Evolutionary conservation across 2,329 filamentous ascomycete species (phyloP).

Genomic region (Alternaria sp.): DNA sequence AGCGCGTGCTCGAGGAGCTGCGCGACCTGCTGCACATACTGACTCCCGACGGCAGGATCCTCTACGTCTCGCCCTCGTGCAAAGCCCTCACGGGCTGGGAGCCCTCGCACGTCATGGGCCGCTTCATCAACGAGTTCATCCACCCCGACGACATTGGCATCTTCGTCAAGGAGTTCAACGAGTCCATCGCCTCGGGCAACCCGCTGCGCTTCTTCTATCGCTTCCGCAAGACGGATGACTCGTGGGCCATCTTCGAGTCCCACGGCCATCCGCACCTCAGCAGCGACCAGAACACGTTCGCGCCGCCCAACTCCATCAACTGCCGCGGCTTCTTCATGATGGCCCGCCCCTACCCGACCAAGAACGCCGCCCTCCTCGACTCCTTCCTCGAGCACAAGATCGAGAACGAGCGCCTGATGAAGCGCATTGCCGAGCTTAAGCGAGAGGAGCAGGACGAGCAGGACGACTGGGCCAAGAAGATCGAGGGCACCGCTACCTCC

Average conservation of each 20-base stretch:
- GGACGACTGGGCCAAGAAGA: conserved; percentile 69
- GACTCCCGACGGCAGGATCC: conserved; percentile 81
- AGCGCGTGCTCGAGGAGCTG: conserved; percentile 87
- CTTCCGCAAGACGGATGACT: conserved; percentile 76
- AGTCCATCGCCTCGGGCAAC: conserved; percentile 83
- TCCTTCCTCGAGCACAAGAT: conserved; percentile 97
- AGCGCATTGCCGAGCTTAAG: conserved; percentile 84
- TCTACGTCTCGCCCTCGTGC: conserved; percentile 85
- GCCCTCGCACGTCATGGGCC: conserved; percentile 73
- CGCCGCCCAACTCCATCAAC: conserved; percentile 66
- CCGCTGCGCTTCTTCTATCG: conserved; percentile 86
- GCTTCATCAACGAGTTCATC: conserved; percentile 80
- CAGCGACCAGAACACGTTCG: conserved; percentile 69
- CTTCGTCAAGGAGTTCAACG: conserved; percentile 87
- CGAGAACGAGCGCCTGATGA: conserved; percentile 86
- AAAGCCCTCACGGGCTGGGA: conserved; percentile 78
- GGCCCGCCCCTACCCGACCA: conserved; percentile 87
- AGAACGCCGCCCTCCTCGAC: conserved; percentile 83
- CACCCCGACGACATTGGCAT: conserved; percentile 85
- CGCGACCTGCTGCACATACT: conserved; percentile 89
- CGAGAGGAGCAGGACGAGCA: conserved; percentile 84
- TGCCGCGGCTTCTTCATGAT: conserved; percentile 95
- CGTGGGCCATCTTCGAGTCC: conserved; percentile 85
- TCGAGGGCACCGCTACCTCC: conserved; percentile 52
- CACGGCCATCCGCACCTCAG: conserved; percentile 90